Evolutionary conservation across 805 yeast genomes (phyloP).

Genomic region (Ogataea allantospora): DNA sequence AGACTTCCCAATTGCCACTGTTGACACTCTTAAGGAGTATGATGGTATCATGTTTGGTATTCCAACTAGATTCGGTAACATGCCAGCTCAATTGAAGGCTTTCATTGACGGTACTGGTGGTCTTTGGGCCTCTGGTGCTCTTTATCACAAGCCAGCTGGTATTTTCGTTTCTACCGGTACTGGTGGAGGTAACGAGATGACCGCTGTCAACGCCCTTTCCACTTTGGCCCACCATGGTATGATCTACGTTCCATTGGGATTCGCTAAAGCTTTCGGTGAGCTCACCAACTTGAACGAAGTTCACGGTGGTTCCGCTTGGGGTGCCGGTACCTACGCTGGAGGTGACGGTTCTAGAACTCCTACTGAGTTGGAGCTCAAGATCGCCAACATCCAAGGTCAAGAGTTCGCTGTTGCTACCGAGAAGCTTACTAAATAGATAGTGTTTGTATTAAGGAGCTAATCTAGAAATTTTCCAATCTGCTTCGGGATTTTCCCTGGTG

Average conservation of each 20-base stretch:
- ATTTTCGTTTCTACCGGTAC: conserved; percentile 74
- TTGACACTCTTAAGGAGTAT: conserved; percentile 56
- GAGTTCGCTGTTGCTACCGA: conserved; percentile 51
- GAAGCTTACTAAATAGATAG: conserved; percentile 17
- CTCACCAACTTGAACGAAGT: conserved; percentile 58
- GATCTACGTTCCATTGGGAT: conserved; percentile 78
- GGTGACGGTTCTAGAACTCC: conserved; percentile 76
- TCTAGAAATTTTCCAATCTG: conserved; percentile 63
- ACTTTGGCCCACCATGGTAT: conserved; percentile 77
- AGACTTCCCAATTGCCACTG: conserved; percentile 62
- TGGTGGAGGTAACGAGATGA: conserved; percentile 84
- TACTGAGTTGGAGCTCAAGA: conserved; percentile 56
- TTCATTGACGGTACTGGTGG: conserved; percentile 81
- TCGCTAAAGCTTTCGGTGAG: conserved; percentile 54
- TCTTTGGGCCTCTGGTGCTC: conserved; percentile 72
- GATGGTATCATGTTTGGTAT: conserved; percentile 85
- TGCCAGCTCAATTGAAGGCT: conserved; percentile 75
- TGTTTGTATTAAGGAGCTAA: conserved; percentile 54
- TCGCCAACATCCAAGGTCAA: conserved; percentile 69
- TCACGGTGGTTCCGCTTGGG: conserved; percentile 86
- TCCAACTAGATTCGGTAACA: conserved; percentile 83
- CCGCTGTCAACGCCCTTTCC: conserved; percentile 64
- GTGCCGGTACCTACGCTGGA: conserved; percentile 81
- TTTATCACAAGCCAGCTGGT: conserved; percentile 74
- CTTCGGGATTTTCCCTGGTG: conserved; percentile 48